phyloP scores from a whole-genome alignment of 257 asterid species.

The Forsythia viridissima region DNA sequence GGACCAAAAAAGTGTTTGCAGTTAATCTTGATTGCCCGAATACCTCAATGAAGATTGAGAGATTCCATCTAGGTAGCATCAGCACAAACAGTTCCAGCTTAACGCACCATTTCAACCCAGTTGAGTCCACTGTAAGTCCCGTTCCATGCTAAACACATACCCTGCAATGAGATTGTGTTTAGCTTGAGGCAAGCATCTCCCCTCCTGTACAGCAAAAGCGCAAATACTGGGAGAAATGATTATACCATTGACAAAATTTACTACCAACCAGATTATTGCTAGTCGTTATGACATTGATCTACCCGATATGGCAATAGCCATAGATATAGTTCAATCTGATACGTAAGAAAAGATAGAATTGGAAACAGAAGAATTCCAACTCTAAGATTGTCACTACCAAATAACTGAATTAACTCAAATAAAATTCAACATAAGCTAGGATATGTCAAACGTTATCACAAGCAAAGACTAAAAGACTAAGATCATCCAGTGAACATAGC shows the following conservation, averaged over 20 bases:
- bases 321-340: conserved; percentile 19
- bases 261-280: conserved; percentile 58
- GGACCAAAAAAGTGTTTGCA: conserved; percentile 18
- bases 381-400: neutral
- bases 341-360: neutral
- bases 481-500: conserved; percentile 39
- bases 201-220: conserved; percentile 77
- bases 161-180: conserved; percentile 29
- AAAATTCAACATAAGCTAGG: conserved; percentile 31
- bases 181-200: conserved; percentile 40
- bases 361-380: conserved; percentile 11
- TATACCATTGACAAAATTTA: conserved; percentile 61
- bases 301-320: conserved; percentile 34
- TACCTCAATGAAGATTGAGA: conserved; percentile 21
- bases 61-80: conserved; percentile 27
- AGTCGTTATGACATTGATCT: conserved; percentile 45
- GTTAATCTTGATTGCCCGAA: conserved; percentile 26
- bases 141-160: conserved; percentile 35
- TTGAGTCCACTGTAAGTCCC: conserved; percentile 28
- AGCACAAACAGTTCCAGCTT: conserved; percentile 18
- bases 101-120: conserved; percentile 31
- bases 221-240: conserved; percentile 68
- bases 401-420: conserved; percentile 32
- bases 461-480: conserved; percentile 38
- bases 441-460: conserved; percentile 46